Conservation (phyloP, 495 filamentous ascomycete species). For the Tuber microsphaerosporum region DNA sequence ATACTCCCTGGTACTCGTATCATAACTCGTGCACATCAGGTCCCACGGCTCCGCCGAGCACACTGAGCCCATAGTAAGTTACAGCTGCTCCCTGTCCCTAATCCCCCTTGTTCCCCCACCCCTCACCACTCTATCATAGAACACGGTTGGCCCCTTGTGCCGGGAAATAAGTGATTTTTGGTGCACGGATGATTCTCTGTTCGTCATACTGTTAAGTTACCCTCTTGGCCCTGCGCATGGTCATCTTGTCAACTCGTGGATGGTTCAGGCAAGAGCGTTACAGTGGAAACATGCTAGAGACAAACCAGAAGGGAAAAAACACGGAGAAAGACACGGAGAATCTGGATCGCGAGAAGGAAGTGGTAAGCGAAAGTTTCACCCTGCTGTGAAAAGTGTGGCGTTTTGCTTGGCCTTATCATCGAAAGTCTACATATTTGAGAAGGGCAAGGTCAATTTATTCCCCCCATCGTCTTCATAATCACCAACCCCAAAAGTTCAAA, state of each 20-base stretch:
- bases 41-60: neutral
- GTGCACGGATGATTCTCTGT: constrained; percentile 21
- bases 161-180: constrained; percentile 34
- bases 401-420: neutral
- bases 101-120: neutral
- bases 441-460: neutral
- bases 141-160: neutral
- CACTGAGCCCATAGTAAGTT: neutral
- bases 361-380: neutral
- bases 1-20: neutral
- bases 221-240: neutral
- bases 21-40: neutral
- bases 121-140: neutral
- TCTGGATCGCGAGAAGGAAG: neutral
- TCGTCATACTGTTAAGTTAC: neutral
- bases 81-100: neutral
- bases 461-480: neutral
- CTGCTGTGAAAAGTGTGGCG: neutral
- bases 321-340: neutral
- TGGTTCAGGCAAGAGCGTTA: neutral
- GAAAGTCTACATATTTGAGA: neutral
- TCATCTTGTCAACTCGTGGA: neutral
- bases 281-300: neutral
- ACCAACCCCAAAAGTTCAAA: neutral
- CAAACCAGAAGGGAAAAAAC: neutral